Base-by-base conservation (phyloP, 345 rosid species). In the Combretum micranthum region DNA sequence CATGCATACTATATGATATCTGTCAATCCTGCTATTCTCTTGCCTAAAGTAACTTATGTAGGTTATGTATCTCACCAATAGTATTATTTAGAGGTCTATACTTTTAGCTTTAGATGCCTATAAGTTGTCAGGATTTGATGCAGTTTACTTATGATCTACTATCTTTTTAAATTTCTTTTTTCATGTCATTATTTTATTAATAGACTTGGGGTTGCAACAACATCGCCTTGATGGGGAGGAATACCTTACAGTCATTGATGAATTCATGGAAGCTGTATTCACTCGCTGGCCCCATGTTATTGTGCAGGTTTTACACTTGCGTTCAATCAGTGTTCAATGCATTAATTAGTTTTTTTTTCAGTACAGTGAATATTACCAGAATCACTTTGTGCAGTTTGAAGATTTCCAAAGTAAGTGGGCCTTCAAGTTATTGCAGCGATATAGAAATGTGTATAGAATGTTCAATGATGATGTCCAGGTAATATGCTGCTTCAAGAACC, bases 371-470 rank as follows among this genome's bases (percentile, higher is more conserved):
- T 61, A 25, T 52, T 67, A 49, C 56, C 42, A 44, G 18, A 50
- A 42, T 53, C 51, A 19, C 56, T 63, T 55, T 63, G 55, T 72
- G 67, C 78, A 93, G 97, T 93, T 93, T 72, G 99, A 93, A 78
- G 99, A 93, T 80, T 93, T 93, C 73, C 97, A 93, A 75, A 93
- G 99, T 88, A 93, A 93, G 78, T 93, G 99, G 99, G 99, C 99
- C 49, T 86, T 93, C 78, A 88, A 88, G 83, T 73, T 93, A 66
- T 74, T 93, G 81, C 97, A 86, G 83, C 80, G 94, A 21, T 93
- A 86, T 57, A 85, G 99, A 78, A 67, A 68, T 69, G 66, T 72
- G 23, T 82, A 86, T 61, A 80, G 97, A 69, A 93, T 93, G 99
- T 93, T 93, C 66, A 93, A 93, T 16, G 99, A 93, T 79, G 99